Conservation (phyloP, 2,329 filamentous ascomycete species). For the Cladosporium phlei region DNA sequence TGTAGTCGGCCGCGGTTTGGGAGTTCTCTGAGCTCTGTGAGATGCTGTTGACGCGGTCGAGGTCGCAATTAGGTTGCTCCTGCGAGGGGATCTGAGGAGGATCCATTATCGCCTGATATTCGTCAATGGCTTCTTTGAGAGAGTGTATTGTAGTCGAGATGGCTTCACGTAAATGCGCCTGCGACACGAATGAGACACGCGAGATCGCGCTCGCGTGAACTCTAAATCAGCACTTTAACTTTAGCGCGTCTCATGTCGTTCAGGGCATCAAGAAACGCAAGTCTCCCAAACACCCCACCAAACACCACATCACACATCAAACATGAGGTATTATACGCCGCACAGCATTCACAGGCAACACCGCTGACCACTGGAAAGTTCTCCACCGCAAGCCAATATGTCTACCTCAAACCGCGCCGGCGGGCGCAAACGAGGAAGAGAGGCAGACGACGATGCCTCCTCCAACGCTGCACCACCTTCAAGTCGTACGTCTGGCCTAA, state of each 20-base stretch:
- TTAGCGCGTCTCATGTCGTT: slow-evolving; percentile 3
- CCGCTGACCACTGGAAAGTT: slow-evolving; percentile 49
- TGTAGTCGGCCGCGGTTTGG: slow-evolving; percentile 62
- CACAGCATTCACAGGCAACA: too few relatives aligned
- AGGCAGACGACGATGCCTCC: slow-evolving; percentile 57
- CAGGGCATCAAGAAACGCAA: slow-evolving; percentile 3
- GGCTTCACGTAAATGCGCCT: slow-evolving; percentile 3
- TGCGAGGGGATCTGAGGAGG: neutral
- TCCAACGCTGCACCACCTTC: slow-evolving; percentile 56
- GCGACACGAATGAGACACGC: slow-evolving; percentile 3
- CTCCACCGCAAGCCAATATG: slow-evolving; percentile 74
- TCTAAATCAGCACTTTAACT: too few relatives aligned
- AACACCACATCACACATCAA: slow-evolving; percentile 10
- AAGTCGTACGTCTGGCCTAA: slow-evolving; percentile 51
- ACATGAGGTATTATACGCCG: neutral
- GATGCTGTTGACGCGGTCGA: slow-evolving; percentile 20
- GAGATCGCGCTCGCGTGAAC: neutral
- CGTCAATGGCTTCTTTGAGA: neutral
- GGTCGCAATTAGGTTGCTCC: neutral
- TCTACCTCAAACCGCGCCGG: slow-evolving; percentile 74
- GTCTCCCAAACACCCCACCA: slow-evolving; percentile 4
- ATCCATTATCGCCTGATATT: neutral
- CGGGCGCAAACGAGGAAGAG: slow-evolving; percentile 60
- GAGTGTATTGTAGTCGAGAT: neutral
- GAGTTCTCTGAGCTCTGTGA: slow-evolving; percentile 48